Percentiles rank a stretch among this genome's conserved stretches.
phyloP scores from a whole-genome alignment of 2,329 filamentous ascomycete species.

The Lomentospora prolificans region DNA sequence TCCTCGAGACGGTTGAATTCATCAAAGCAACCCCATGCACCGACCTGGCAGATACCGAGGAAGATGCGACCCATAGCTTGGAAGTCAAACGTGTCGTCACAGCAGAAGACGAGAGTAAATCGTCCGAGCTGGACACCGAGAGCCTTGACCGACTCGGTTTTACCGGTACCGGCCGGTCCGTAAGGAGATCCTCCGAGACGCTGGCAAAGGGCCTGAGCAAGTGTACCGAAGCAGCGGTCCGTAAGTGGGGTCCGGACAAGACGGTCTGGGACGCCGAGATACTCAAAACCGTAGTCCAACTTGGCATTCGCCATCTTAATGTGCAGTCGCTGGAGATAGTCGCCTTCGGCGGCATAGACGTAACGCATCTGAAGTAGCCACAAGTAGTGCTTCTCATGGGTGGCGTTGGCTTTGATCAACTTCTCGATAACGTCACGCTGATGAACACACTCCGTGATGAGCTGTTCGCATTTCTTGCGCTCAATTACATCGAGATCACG shows the following conservation, averaged over 20 bases:
- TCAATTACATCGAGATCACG: conserved; percentile 79
- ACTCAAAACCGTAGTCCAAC: conserved; percentile 95
- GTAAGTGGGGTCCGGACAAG: conserved; percentile 95
- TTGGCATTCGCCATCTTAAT: conserved; percentile 96
- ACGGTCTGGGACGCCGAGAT: conserved; percentile 89
- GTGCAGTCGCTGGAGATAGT: conserved; percentile 69
- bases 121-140: conserved; percentile 91
- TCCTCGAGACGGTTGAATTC: conserved; percentile 99
- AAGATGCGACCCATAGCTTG: conserved; percentile 99
- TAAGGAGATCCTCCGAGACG: conserved; percentile 94
- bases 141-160: conserved; percentile 98
- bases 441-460: conserved; percentile 98
- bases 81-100: conserved; percentile 99
- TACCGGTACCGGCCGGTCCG: conserved; percentile 93
- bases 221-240: conserved; percentile 94
- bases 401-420: conserved; percentile 66
- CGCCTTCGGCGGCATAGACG: conserved; percentile 73
- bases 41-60: conserved; percentile 96
- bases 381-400: conserved; percentile 68
- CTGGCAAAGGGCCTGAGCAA: conserved; percentile 92
- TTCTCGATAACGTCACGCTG: conserved; percentile 90
- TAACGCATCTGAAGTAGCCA: conserved; percentile 99
- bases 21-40: conserved; percentile 99
- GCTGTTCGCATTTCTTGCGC: conserved; percentile 93
- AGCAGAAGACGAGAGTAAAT: conserved; percentile 98